Evolutionary conservation across 257 asterid genomes (phyloP).

Genomic region (Solanum boliviense): DNA sequence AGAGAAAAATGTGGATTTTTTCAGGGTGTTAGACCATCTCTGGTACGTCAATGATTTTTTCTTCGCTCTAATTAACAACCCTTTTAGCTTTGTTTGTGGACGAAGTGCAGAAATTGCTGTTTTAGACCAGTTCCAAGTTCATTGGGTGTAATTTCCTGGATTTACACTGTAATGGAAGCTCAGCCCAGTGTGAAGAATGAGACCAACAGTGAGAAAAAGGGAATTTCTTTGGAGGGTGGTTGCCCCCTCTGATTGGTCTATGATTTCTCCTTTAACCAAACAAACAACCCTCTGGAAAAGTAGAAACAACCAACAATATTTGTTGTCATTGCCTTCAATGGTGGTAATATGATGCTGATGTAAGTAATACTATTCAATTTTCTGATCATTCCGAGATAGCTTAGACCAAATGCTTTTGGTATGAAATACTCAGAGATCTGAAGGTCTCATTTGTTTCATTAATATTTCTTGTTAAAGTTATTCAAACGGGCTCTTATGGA

Average conservation of each 20-base stretch:
- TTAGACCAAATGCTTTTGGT: not conserved
- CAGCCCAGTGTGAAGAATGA: not conserved
- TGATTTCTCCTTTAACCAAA: not conserved
- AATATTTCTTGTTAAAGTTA: not conserved
- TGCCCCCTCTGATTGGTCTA: not conserved
- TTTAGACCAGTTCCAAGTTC: not conserved
- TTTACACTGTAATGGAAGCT: not conserved
- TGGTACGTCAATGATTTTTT: not conserved
- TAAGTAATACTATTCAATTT: not conserved
- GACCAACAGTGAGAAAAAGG: not conserved
- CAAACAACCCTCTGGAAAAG: not conserved
- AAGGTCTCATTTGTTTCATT: not conserved
- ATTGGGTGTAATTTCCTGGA: not conserved
- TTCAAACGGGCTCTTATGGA: not conserved
- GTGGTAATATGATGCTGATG: not conserved
- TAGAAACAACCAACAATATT: not conserved
- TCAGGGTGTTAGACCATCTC: not conserved
- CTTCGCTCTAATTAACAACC: not conserved
- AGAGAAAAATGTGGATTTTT: not conserved
- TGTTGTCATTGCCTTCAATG: not conserved
- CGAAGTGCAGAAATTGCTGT: not conserved
- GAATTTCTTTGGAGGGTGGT: not conserved
- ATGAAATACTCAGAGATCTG: not conserved
- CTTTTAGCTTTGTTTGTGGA: not conserved
- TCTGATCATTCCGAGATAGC: not conserved